Evolutionary conservation across 371 early-diverging fungal genomes (phyloP), one percentile per base, ranked within the genome.

Genomic region (Mortierella sp.): DNA sequence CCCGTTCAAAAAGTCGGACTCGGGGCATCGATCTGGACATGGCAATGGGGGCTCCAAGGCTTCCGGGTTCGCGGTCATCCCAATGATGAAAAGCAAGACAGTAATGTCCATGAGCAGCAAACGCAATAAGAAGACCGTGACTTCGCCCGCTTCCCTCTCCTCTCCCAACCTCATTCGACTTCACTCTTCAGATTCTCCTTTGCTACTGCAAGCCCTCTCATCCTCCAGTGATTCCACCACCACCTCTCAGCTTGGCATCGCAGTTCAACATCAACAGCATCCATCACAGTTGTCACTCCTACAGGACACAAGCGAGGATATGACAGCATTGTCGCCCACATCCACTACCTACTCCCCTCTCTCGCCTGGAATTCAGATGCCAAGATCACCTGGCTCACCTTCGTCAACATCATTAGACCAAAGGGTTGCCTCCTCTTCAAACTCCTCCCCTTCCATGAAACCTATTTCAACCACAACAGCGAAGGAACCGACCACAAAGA

Each of bases 1-100:
- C 45, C 72, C 66, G 8, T 71, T 71, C 51, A 66, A 54, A 34
- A 34, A 51, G 40, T 13, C 34, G 29, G 22, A 46, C 51, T 22
- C 57, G 48, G 44, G 61, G 55, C 17, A 55, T 34, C 27, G 57
- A 10, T 54, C n/a, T 10, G 47, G 34, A 21, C 52, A 47, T 10
- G 52, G 47, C 6, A 34, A 21, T n/a, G 48, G 49, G 51, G 43
- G 45, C 25, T 14, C 27, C 28, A 9, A 34, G 34, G 10, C 49
- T 3, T 27, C 55, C 2, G 49, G 37, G 10, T 41, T 63, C 22
- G 22, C 31, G n/a, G 50, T 56, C 1, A 50, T 49, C 19, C 34
- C 63, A 19, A 16, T 54, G 16, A n/a, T 14, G 21, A 22, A 34
- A 10, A 34, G 34, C 34, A 34, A 34, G 34, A 34, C 34, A 34